These are phyloP conservation scores for Apiospora phragmitis DNA, from an alignment of 2,329 filamentous ascomycete genomes.

Conservation along the genomic window DNA sequence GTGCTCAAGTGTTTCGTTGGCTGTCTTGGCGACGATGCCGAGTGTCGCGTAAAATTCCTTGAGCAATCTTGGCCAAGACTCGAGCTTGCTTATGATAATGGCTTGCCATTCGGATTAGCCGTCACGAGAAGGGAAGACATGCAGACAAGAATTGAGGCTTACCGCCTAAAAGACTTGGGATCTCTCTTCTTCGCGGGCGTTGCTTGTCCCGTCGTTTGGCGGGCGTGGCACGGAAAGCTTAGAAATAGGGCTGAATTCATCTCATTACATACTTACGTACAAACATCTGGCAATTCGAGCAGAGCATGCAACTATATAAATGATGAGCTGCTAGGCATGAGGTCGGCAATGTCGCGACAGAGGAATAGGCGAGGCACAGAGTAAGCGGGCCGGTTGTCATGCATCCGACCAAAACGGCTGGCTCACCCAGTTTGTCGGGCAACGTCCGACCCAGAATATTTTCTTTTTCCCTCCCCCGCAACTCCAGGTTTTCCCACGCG, in stretches of 20 bases:
- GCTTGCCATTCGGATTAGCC: neutral
- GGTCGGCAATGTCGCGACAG: neutral
- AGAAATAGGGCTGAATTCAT: neutral
- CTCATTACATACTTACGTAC: neutral
- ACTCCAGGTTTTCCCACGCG: neutral
- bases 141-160: slow-evolving; percentile 4
- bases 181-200: neutral
- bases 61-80: neutral
- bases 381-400: neutral
- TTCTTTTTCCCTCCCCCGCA: neutral
- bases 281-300: neutral
- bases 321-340: neutral
- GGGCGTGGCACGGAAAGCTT: neutral
- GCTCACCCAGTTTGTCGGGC: neutral
- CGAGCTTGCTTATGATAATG: neutral
- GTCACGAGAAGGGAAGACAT: neutral
- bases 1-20: neutral
- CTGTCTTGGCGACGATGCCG: neutral
- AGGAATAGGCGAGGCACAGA: neutral
- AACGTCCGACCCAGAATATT: neutral
- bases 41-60: neutral
- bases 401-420: neutral
- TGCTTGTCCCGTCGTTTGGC: neutral
- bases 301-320: neutral
- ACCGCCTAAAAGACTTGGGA: neutral